Percentiles rank a stretch among this genome's conserved stretches.
These are phyloP conservation scores for Strigomonas galati DNA, from an alignment of 208 protist genomes.

Conservation along the genomic window DNA sequence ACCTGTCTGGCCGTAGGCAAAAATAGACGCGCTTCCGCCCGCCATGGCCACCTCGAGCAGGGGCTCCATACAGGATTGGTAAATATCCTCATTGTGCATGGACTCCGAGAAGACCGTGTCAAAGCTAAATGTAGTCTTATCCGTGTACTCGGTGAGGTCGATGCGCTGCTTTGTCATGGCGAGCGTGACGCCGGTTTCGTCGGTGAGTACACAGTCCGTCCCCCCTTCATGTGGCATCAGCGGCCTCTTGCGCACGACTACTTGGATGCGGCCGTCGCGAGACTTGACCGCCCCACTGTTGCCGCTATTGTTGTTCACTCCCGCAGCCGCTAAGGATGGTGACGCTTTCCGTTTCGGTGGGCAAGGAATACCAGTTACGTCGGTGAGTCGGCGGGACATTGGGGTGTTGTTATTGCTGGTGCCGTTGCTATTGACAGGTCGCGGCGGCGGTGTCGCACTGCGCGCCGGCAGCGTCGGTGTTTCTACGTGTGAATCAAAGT, in stretches of 20 bases:
- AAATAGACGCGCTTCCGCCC: slow-evolving; percentile 93
- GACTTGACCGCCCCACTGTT: background rate
- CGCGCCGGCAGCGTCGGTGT: background rate
- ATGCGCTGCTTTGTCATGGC: slow-evolving; percentile 83
- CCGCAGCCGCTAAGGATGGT: background rate
- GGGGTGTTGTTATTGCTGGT: too few species aligned
- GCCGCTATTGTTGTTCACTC: too few species aligned
- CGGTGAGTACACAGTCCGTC: slow-evolving; percentile 49
- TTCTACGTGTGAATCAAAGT: background rate
- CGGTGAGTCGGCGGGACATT: background rate
- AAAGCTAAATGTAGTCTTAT: slow-evolving; percentile 93
- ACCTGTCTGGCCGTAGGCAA: slow-evolving; percentile 91
- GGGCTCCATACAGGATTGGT: slow-evolving; percentile 63
- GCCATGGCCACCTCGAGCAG: slow-evolving; percentile 86
- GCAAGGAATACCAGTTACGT: background rate
- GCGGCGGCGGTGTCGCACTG: slow-evolving; percentile 3
- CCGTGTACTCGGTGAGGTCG: slow-evolving; percentile 94
- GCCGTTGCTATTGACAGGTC: background rate
- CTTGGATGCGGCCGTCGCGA: slow-evolving; percentile 67
- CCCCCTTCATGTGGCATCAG: slow-evolving; percentile 40
- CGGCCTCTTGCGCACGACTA: slow-evolving; percentile 88
- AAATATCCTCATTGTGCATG: slow-evolving; percentile 81
- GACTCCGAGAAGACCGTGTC: slow-evolving; percentile 88
- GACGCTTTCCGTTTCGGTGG: background rate
- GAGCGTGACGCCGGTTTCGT: slow-evolving; percentile 28